Conservation (phyloP, 2,329 filamentous ascomycete species). For the Claviceps purpurea region DNA sequence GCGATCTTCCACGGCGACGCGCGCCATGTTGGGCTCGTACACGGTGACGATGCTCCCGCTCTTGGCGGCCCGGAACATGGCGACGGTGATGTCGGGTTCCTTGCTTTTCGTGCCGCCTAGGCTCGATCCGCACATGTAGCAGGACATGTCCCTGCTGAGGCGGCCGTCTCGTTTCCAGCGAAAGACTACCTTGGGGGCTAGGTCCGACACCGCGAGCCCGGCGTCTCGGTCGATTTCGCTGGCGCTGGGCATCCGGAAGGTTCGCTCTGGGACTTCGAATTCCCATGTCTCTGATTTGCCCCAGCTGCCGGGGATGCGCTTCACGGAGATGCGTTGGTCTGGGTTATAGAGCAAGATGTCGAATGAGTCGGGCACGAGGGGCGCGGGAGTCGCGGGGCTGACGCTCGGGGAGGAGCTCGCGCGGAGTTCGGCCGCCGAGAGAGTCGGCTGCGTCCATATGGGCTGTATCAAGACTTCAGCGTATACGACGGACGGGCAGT, state of each 20-base stretch:
- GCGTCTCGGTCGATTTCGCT: slow-evolving; percentile 67
- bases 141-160: slow-evolving; percentile 76
- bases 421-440: slow-evolving; percentile 70
- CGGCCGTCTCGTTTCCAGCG: slow-evolving; percentile 83
- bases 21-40: slow-evolving; percentile 82
- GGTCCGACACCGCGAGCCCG: slow-evolving; percentile 23
- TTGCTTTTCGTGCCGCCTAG: slow-evolving; percentile 67
- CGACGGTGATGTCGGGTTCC: slow-evolving; percentile 92
- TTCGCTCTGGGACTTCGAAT: slow-evolving; percentile 80
- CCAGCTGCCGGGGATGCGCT: slow-evolving; percentile 62
- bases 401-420: slow-evolving; percentile 26
- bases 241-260: slow-evolving; percentile 67
- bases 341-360: slow-evolving; percentile 88
- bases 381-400: slow-evolving; percentile 49
- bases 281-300: slow-evolving; percentile 73
- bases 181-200: slow-evolving; percentile 66
- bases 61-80: slow-evolving; percentile 62
- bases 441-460: slow-evolving; percentile 70
- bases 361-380: slow-evolving; percentile 66
- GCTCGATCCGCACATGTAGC: slow-evolving; percentile 69
- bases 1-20: slow-evolving; percentile 84
- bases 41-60: slow-evolving; percentile 58
- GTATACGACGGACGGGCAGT: slow-evolving; percentile 68
- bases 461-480: slow-evolving; percentile 76
- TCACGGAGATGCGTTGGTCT: slow-evolving; percentile 65